A percentile compares a stretch with the other conserved stretches of the same genome.
Conservation (phyloP, 2,329 filamentous ascomycete genomes). For the Phaeosphaeriaceae sp. region DNA sequence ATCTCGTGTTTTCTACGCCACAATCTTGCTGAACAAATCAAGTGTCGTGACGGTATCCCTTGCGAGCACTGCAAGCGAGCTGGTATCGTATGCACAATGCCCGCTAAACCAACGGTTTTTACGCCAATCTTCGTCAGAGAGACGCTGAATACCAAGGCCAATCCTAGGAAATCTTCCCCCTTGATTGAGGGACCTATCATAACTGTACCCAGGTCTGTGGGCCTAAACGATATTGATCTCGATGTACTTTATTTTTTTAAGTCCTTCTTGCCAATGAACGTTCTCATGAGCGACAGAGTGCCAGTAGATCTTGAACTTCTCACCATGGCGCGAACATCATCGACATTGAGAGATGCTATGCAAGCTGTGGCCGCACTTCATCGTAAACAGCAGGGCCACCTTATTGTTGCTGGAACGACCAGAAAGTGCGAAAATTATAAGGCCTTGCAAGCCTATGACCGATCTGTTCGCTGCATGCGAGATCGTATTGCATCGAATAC, state of each 20-base stretch:
- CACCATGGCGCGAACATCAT: conserved; percentile 14
- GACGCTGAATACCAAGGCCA: background rate
- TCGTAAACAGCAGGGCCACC: conserved; percentile 2
- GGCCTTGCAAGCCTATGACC: conserved; percentile 27
- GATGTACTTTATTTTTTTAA: conserved; percentile 30
- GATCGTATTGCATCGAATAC: conserved; percentile 14
- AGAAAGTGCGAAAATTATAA: background rate
- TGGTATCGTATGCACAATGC: conserved; percentile 18
- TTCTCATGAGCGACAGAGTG: conserved; percentile 12
- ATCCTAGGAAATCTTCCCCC: background rate
- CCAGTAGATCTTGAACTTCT: conserved; percentile 17
- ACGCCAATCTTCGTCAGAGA: conserved; percentile 24
- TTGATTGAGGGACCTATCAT: background rate
- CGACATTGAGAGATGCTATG: conserved; percentile 26
- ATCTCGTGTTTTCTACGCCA: background rate
- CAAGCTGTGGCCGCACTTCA: conserved; percentile 26
- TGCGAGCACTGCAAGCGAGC: conserved; percentile 28
- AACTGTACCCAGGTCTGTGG: conserved; percentile 1
- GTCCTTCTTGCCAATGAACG: conserved; percentile 31
- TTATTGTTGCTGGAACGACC: too few relatives aligned
- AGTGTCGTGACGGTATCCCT: conserved; percentile 34
- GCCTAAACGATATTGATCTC: conserved; percentile 2
- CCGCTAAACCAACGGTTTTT: conserved; percentile 3
- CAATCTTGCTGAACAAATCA: background rate
- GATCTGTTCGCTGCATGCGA: conserved; percentile 22